Evolutionary conservation across 352 stramenopile species (phyloP).

Genomic region (Globisporangium middletonii): DNA sequence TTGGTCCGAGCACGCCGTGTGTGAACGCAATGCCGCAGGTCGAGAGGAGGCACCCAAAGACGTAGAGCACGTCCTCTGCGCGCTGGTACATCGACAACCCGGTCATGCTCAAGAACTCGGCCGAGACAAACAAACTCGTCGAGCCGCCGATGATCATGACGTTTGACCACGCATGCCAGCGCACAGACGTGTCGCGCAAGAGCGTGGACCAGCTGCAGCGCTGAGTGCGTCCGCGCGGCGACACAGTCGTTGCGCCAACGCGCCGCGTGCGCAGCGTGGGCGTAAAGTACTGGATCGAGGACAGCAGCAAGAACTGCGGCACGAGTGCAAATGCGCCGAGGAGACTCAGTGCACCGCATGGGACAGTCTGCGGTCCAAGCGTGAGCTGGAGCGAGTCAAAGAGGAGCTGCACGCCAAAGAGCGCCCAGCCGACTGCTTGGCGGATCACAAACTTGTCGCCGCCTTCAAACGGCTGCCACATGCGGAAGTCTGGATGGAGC

Average conservation of each 20-base stretch:
- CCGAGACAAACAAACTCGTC: slow-evolving; percentile 23
- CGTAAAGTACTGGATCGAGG: slow-evolving; percentile 33
- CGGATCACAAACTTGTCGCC: slow-evolving; percentile 36
- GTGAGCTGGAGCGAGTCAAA: slow-evolving; percentile 43
- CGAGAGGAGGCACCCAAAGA: slow-evolving; percentile 35
- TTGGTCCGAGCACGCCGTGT: slow-evolving; percentile 31
- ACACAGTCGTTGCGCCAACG: neutral
- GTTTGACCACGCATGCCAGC: slow-evolving; percentile 24
- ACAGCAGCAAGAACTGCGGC: slow-evolving; percentile 28
- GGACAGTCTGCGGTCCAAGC: slow-evolving; percentile 17
- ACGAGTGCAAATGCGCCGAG: slow-evolving; percentile 29
- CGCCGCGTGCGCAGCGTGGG: neutral
- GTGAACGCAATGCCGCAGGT: slow-evolving; percentile 29
- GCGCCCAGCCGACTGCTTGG: slow-evolving; percentile 46
- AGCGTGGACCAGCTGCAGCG: slow-evolving; percentile 15
- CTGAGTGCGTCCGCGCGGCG: neutral
- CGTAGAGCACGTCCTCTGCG: slow-evolving; percentile 37
- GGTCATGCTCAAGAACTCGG: slow-evolving; percentile 23
- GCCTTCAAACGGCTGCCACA: slow-evolving; percentile 50
- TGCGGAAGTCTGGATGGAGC: slow-evolving; percentile 19
- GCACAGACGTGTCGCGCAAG: slow-evolving; percentile 17
- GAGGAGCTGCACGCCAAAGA: slow-evolving; percentile 40
- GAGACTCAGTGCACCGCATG: slow-evolving; percentile 22
- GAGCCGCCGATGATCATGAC: slow-evolving; percentile 24
- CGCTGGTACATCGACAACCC: slow-evolving; percentile 18